These are phyloP conservation scores for Prunella vulgaris DNA, from an alignment of 257 asterid genomes.

Conservation along the genomic window DNA sequence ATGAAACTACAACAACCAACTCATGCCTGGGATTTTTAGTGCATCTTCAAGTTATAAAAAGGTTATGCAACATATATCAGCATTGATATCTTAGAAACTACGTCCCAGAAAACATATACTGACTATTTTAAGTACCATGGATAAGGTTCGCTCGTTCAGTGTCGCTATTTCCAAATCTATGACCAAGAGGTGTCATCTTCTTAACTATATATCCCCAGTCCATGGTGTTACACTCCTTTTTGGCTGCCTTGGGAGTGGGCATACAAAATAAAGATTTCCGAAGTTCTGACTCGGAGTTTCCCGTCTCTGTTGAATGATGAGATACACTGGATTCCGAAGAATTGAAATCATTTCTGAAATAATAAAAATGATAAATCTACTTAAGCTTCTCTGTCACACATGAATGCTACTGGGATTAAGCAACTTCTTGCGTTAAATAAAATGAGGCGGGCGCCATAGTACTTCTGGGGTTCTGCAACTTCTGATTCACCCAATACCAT, in stretches of 20 bases:
- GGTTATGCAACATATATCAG: slow-evolving; percentile 11
- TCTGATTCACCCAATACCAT: slow-evolving; percentile 1
- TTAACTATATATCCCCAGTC: slow-evolving; percentile 85
- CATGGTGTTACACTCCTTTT: slow-evolving; percentile 68
- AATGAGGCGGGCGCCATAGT: too few relatives aligned
- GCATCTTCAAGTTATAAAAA: not conserved
- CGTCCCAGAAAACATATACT: slow-evolving; percentile 10
- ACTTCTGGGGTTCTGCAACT: not conserved
- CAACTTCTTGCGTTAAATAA: not conserved
- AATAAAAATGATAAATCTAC: slow-evolving; percentile 20
- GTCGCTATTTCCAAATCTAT: slow-evolving; percentile 38
- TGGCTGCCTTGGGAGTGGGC: slow-evolving; percentile 78
- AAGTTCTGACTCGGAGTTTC: slow-evolving; percentile 45
- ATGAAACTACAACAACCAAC: not conserved
- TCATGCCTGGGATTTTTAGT: not conserved
- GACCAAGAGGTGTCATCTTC: slow-evolving; percentile 70
- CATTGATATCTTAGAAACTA: slow-evolving; percentile 1
- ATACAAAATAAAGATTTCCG: slow-evolving; percentile 78
- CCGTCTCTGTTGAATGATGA: slow-evolving; percentile 31
- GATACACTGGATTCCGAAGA: slow-evolving; percentile 30
- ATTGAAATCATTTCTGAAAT: slow-evolving; percentile 50
- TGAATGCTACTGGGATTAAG: not conserved
- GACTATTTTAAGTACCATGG: slow-evolving; percentile 40
- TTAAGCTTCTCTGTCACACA: slow-evolving; percentile 8
- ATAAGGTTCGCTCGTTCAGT: slow-evolving; percentile 28